These are phyloP conservation scores for Chaetomium sp. DNA, from an alignment of 2,329 filamentous ascomycete genomes.

Conservation along the genomic window DNA sequence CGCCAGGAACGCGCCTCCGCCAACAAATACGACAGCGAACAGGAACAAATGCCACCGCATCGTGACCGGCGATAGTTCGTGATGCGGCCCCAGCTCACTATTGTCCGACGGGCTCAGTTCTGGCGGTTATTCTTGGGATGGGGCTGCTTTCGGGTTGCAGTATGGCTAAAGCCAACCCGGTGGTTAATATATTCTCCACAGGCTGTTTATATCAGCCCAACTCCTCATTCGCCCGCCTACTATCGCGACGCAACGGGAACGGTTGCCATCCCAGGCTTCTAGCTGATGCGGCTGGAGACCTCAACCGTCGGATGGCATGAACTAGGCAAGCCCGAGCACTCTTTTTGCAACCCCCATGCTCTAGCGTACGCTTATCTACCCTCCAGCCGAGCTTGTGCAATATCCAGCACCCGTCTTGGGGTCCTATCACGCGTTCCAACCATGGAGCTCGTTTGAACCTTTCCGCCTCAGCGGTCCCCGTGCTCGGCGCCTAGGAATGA, in stretches of 20 bases:
- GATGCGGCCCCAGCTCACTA: not conserved
- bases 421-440: not conserved
- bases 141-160: slow-evolving; percentile 9
- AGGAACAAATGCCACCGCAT: not conserved
- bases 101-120: not conserved
- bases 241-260: slow-evolving; percentile 6
- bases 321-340: slow-evolving; percentile 6
- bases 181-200: slow-evolving; percentile 34
- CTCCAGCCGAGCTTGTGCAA: not conserved
- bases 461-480: slow-evolving; percentile 15
- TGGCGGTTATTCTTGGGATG: slow-evolving; percentile 9
- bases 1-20: not conserved
- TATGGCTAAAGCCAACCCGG: slow-evolving; percentile 30
- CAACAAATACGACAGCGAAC: not conserved
- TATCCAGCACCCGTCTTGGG: not conserved
- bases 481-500: slow-evolving; percentile 23
- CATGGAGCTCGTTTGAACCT: not conserved
- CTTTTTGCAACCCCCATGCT: not conserved
- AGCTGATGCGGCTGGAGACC: slow-evolving; percentile 3
- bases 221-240: slow-evolving; percentile 27
- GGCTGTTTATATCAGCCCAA: slow-evolving; percentile 17
- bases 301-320: not conserved
- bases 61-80: not conserved
- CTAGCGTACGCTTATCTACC: not conserved
- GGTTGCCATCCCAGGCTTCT: not conserved